Evolutionary conservation across 805 yeast genomes (phyloP), one percentile per base, ranked within the genome.

Genomic region (Kluyveromyces wickerhamii): DNA sequence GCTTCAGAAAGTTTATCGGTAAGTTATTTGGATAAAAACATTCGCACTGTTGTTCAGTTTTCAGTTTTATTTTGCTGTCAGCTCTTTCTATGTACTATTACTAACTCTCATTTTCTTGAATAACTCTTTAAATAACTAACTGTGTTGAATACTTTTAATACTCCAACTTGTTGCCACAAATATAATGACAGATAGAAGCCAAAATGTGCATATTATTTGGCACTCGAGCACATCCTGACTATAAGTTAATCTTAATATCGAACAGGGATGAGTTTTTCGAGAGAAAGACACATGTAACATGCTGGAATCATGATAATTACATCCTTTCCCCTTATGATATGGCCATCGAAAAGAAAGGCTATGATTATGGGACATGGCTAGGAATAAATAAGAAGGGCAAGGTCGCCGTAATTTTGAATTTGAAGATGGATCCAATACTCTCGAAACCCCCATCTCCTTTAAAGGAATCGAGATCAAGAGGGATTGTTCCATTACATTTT

Each of bases 351-450:
- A 34, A 32, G 13, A 13, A 41, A 16, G 42, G 40, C 5, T 59
- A 65, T 1, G 87, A 77, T 36, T 84, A 74, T 42, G 96, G 98
- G 1, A 84, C 96, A 0, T 92, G 98, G 98, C 73, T 85, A 1
- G 96, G 95, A 0, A 69, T 81, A 2, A 67, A 74, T 26, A 62
- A 63, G 20, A 52, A 46, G 2, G 85, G 85, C 0, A 66, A 69
- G 39, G 38, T 88, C 2, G 82, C 94, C 0, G 81, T 81, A 2
- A 66, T 89, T 18, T 77, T 92, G 12, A 89, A 89, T 52, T 77
- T 73, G 23, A 50, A 46, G 52, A 61, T 83, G 31, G 49, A 32
- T 43, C n/a, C 38, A 2, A 30, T 40, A n/a, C 46, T 45, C 34
- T 47, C 48, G 1, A 47, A 53, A 8, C n/a, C 9, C 5, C 30